Conservation (phyloP, 495 filamentous ascomycete species). For the Penicillium mononematosum region DNA sequence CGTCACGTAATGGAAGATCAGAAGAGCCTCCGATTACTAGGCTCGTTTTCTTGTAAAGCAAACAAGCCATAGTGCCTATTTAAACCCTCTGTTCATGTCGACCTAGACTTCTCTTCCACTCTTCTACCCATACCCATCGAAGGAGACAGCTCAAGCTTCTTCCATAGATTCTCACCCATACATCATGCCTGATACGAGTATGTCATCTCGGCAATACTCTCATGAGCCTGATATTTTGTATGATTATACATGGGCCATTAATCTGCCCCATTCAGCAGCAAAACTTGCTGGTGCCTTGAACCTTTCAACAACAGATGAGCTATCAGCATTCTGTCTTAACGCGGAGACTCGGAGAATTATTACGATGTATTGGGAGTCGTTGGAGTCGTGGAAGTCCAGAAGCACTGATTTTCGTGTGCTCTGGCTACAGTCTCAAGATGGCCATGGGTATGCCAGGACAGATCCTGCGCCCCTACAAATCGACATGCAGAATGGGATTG, state of each 20-base stretch:
- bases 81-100: background rate
- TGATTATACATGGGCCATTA: background rate
- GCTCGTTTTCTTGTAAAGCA: background rate
- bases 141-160: background rate
- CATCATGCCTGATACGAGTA: background rate
- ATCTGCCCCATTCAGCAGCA: background rate
- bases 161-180: no score
- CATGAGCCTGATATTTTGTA: background rate
- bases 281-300: background rate
- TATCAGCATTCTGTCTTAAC: background rate
- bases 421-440: no score
- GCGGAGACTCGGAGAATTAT: background rate
- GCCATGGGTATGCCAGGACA: background rate
- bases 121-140: background rate
- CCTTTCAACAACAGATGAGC: background rate
- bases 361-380: background rate
- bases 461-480: background rate
- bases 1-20: background rate
- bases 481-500: background rate
- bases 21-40: background rate
- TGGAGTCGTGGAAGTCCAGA: no score
- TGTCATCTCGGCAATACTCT: background rate
- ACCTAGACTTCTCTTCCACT: background rate
- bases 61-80: background rate
- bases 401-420: background rate